Conservation (phyloP, 495 filamentous ascomycete genomes). For the Cudoniella acicularis region DNA sequence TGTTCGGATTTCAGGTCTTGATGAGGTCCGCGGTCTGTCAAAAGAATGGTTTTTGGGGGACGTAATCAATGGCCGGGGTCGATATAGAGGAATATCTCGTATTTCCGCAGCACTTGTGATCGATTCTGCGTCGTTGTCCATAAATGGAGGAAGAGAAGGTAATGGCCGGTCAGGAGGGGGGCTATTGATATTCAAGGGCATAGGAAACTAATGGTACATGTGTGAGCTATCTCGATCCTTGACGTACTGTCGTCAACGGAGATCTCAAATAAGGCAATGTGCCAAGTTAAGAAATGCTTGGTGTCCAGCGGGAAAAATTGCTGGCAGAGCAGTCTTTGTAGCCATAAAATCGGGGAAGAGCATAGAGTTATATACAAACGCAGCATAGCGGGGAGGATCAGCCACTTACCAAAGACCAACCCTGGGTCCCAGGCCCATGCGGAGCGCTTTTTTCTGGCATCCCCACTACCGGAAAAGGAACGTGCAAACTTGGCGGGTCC, state of each 20-base stretch:
- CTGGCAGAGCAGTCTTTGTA: not conserved
- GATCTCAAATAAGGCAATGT: not conserved
- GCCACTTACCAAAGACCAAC: conserved; percentile 11
- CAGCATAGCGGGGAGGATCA: not conserved
- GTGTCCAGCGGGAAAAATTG: not conserved
- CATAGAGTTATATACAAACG: conserved; percentile 1
- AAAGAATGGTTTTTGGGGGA: not conserved
- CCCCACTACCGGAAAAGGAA: not conserved
- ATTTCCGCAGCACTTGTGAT: conserved; percentile 7
- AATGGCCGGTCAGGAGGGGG: not conserved
- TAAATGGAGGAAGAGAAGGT: not conserved
- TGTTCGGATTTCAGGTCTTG: not conserved
- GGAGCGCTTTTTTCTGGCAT: conserved; percentile 2
- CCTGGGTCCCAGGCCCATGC: not conserved
- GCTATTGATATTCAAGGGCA: not conserved
- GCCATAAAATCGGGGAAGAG: not conserved
- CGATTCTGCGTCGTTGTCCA: conserved; percentile 1
- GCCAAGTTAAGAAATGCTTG: not conserved
- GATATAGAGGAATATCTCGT: conserved; percentile 12
- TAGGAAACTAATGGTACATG: not conserved
- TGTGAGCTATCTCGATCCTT: not conserved
- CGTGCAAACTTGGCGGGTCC: not conserved
- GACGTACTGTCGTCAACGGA: not conserved
- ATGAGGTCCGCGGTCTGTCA: not conserved
- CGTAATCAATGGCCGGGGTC: conserved; percentile 4